phyloP scores from a whole-genome alignment of 257 asterid species.

The Salvia rosmarinus region DNA sequence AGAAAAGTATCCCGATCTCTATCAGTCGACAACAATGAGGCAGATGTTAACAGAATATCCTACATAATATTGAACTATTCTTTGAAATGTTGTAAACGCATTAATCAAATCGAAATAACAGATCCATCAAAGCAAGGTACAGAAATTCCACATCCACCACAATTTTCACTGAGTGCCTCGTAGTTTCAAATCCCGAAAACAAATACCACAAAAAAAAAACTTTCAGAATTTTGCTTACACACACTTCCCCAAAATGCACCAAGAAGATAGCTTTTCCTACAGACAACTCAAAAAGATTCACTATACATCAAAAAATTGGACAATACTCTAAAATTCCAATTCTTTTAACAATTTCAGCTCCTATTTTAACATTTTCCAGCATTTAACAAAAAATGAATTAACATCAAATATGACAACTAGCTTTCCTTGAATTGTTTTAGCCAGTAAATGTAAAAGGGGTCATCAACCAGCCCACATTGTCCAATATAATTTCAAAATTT shows the following conservation, averaged over 20 bases:
- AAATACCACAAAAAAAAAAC: constrained; percentile 4
- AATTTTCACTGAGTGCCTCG: background rate
- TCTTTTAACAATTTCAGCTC: constrained; percentile 8
- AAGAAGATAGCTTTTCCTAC: constrained; percentile 13
- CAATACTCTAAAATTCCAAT: constrained; percentile 7
- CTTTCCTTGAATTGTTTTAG: constrained; percentile 19
- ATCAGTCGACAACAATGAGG: constrained; percentile 11
- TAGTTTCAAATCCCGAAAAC: background rate
- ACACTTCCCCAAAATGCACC: constrained; percentile 16
- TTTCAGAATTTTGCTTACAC: constrained; percentile 16
- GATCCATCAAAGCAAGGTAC: background rate
- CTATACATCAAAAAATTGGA: background rate
- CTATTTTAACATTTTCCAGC: background rate
- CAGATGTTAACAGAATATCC: background rate
- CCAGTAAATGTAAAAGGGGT: constrained; percentile 3
- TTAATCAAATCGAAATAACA: background rate
- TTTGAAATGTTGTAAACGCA: background rate
- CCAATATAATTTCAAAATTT: background rate
- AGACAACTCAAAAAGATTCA: background rate
- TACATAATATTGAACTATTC: constrained; percentile 4
- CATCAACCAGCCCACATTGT: constrained; percentile 17
- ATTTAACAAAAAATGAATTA: constrained; percentile 10
- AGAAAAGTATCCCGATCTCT: constrained; percentile 27
- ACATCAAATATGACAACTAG: background rate
- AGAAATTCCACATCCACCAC: background rate